Evolutionary conservation across 2,329 filamentous ascomycete species (phyloP).

Genomic region (Venturia aucupariae): DNA sequence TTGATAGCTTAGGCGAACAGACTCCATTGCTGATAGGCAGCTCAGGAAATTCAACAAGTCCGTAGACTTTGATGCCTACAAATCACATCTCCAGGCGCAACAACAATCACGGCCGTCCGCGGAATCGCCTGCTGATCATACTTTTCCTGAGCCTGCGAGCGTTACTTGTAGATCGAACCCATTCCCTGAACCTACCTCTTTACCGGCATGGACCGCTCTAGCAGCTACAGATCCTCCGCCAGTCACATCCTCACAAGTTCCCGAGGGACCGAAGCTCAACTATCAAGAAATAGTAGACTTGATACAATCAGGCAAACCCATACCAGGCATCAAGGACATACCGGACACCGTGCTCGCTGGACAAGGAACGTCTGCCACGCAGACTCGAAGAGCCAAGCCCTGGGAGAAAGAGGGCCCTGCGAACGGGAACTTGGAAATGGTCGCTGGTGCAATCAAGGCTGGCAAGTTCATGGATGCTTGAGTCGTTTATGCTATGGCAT

Average conservation of each 20-base stretch:
- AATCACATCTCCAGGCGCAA: constrained; percentile 48
- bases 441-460: background rate
- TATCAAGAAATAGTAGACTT: constrained; percentile 64
- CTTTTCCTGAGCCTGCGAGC: background rate
- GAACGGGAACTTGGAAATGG: background rate
- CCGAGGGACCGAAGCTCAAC: constrained; percentile 7
- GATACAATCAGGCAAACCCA: constrained; percentile 70
- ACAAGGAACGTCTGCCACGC: constrained; percentile 50
- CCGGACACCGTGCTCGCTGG: constrained; percentile 68
- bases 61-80: constrained; percentile 61
- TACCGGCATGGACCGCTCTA: constrained; percentile 1
- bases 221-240: constrained; percentile 8
- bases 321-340: constrained; percentile 82
- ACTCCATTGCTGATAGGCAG: constrained; percentile 1
- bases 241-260: constrained; percentile 8
- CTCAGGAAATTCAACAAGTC: constrained; percentile 34
- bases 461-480: constrained; percentile 4
- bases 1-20: background rate
- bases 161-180: background rate
- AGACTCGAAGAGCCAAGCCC: constrained; percentile 54
- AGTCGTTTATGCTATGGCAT: background rate
- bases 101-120: constrained; percentile 19
- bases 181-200: background rate
- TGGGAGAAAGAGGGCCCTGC: constrained; percentile 61
- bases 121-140: background rate